Percentiles rank a stretch among this genome's conserved stretches.
phyloP scores from a whole-genome alignment of 768 basidiomycete genomes.

The Lentinula detonsa region DNA sequence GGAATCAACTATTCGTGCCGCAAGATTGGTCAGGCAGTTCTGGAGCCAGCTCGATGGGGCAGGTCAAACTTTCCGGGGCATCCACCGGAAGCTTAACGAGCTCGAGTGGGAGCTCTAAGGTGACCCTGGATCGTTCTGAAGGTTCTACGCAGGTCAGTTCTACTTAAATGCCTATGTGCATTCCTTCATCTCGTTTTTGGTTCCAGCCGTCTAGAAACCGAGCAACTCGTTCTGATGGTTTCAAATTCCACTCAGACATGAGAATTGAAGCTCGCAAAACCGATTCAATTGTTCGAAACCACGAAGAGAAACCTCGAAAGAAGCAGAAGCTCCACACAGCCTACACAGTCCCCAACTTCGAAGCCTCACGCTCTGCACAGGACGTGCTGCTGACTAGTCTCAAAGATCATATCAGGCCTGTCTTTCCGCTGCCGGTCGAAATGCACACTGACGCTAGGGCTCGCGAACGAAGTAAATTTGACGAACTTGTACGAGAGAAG shows the following conservation, averaged over 20 bases:
- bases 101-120: not conserved
- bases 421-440: conserved; percentile 38
- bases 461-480: conserved; percentile 59
- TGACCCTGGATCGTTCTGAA: not conserved
- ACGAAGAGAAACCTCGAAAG: conserved; percentile 15
- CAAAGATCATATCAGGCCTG: conserved; percentile 42
- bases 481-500: conserved; percentile 48
- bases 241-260: conserved; percentile 47
- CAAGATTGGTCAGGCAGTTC: not conserved
- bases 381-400: conserved; percentile 34
- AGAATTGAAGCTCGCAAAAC: conserved; percentile 42
- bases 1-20: not conserved
- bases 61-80: not conserved
- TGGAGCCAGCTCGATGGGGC: not conserved
- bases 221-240: conserved; percentile 42
- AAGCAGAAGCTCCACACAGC: conserved; percentile 19
- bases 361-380: conserved; percentile 45
- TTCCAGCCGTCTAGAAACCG: conserved; percentile 15
- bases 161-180: not conserved
- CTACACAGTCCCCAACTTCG: conserved; percentile 44
- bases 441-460: conserved; percentile 53
- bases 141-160: not conserved
- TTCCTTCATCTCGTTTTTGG: not conserved
- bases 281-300: conserved; percentile 20
- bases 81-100: not conserved